Evolutionary conservation across 345 rosid species (phyloP).

Genomic region (Brassica nigra): DNA sequence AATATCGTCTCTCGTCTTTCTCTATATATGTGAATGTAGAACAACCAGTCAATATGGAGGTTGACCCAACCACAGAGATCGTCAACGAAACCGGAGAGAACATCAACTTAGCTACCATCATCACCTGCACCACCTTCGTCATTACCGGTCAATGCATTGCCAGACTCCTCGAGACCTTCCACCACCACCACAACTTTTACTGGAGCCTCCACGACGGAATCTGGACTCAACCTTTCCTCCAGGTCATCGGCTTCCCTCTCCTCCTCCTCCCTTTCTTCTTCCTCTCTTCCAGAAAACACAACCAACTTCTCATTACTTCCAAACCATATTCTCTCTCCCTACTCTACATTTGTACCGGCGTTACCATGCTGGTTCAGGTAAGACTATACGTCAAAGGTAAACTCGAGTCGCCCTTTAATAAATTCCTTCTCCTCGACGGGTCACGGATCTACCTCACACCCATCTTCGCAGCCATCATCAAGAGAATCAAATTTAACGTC

Average conservation of each 20-base stretch:
- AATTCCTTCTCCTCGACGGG: background rate
- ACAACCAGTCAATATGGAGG: background rate
- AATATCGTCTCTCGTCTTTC: background rate
- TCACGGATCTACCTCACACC: background rate
- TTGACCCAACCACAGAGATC: background rate
- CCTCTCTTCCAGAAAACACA: background rate
- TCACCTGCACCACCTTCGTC: background rate
- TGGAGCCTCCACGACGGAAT: background rate
- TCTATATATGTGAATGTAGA: background rate
- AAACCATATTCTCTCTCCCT: background rate
- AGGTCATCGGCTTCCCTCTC: slow-evolving; percentile 1
- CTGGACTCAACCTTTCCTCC: background rate
- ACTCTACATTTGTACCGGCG: background rate
- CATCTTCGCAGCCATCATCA: background rate
- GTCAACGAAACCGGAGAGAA: background rate
- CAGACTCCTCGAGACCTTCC: background rate
- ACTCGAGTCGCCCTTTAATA: background rate
- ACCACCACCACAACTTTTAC: background rate
- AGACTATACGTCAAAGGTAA: background rate
- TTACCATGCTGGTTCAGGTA: background rate
- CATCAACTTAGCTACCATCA: background rate
- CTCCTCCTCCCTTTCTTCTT: background rate
- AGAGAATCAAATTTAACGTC: background rate
- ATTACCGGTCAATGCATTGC: background rate
- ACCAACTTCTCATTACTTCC: background rate